These are phyloP conservation scores for Melastoma malabathricum DNA, from an alignment of 345 rosid genomes.

Conservation along the genomic window DNA sequence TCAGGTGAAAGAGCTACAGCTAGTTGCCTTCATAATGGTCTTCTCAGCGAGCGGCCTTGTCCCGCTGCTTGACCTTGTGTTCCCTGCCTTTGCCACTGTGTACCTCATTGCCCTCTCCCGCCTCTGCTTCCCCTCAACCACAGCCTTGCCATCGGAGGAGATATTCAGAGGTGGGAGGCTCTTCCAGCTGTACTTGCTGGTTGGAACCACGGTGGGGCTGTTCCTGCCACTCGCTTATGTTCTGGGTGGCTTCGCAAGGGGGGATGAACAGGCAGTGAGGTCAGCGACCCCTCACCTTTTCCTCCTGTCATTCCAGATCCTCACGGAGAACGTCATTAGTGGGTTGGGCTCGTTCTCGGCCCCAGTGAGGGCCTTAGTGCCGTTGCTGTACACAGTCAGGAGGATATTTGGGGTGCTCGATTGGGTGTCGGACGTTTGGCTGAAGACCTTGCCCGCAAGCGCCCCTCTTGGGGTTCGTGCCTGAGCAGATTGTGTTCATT, in stretches of 20 bases:
- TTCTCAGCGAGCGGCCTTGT: constrained; percentile 87
- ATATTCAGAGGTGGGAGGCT: constrained; percentile 44
- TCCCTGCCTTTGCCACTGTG: constrained; percentile 55
- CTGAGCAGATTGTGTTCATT: no score
- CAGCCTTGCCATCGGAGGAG: constrained; percentile 23
- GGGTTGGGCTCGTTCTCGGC: constrained; percentile 65
- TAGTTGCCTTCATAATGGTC: constrained; percentile 78
- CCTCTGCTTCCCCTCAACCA: neutral
- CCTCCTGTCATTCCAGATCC: constrained; percentile 80
- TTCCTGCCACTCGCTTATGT: constrained; percentile 80
- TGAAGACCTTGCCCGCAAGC: constrained; percentile 12
- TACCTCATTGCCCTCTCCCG: constrained; percentile 21
- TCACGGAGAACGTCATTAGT: constrained; percentile 68
- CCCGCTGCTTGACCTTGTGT: constrained; percentile 62
- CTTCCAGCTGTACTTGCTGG: constrained; percentile 45
- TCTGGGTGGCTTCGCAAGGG: constrained; percentile 85
- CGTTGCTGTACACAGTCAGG: constrained; percentile 61
- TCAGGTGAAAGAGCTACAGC: constrained; percentile 71
- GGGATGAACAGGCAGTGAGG: constrained; percentile 61
- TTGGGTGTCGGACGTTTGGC: constrained; percentile 69
- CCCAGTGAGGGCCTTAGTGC: constrained; percentile 79
- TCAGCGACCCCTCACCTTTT: constrained; percentile 81
- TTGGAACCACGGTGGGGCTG: constrained; percentile 65
- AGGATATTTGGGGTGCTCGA: constrained; percentile 56
- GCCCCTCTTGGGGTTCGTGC: constrained; percentile 35